These are phyloP conservation scores for Cytospora piceae DNA, from an alignment of 2,329 filamentous ascomycete species.

Conservation along the genomic window DNA sequence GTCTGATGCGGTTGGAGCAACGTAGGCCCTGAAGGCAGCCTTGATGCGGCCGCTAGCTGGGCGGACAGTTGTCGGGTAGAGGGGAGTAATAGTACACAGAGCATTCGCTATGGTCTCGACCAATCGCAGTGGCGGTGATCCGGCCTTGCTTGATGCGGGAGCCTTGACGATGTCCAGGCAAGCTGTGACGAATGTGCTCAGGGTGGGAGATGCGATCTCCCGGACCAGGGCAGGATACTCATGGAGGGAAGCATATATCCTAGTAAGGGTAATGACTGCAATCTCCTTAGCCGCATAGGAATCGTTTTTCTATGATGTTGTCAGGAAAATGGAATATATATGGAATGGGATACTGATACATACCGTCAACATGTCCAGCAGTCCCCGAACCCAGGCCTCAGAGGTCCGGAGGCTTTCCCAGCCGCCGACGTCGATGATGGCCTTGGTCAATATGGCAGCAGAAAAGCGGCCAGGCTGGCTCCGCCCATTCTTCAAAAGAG, in stretches of 20 bases:
- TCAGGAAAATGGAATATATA: conserved; percentile 27
- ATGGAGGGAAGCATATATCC: conserved; percentile 82
- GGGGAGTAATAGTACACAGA: conserved; percentile 72
- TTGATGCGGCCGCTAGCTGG: conserved; percentile 73
- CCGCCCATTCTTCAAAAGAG: conserved; percentile 75
- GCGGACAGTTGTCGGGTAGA: conserved; percentile 82
- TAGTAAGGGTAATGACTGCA: conserved; percentile 74
- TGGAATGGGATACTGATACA: conserved; percentile 27
- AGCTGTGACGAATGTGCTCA: conserved; percentile 73
- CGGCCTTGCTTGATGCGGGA: conserved; percentile 43
- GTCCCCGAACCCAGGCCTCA: conserved; percentile 75
- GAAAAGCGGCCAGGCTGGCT: conserved; percentile 75
- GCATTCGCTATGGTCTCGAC: conserved; percentile 72
- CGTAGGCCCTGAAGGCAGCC: conserved; percentile 59
- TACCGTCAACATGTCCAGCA: conserved; percentile 76
- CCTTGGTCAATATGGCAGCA: conserved; percentile 78
- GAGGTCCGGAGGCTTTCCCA: conserved; percentile 78
- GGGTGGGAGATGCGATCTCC: conserved; percentile 83
- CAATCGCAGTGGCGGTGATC: conserved; percentile 52
- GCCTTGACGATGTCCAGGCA: conserved; percentile 69
- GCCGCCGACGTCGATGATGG: conserved; percentile 78
- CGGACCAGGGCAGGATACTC: conserved; percentile 81
- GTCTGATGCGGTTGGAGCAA: conserved; percentile 67
- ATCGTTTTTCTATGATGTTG: conserved; percentile 69
- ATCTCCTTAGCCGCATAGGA: conserved; percentile 75